A percentile compares a stretch with the other conserved stretches of the same genome.
Conservation (phyloP, 2,329 filamentous ascomycete genomes). For the Lasiodiplodia citricola region DNA sequence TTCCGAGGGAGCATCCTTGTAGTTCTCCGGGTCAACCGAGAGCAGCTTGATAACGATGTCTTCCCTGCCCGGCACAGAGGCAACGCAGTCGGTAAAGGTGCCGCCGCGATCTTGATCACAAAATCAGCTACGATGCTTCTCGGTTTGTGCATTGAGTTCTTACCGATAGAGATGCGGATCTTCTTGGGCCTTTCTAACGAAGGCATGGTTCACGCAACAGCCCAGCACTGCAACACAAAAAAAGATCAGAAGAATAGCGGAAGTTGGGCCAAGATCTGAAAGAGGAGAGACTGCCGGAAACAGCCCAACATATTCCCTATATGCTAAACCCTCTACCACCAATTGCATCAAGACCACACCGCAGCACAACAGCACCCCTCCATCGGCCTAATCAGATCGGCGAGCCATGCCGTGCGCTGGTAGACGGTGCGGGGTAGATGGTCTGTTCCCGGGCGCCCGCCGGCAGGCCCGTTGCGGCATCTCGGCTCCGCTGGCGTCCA, state of each 20-base stretch:
- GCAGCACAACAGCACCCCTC: not conserved
- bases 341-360: not conserved
- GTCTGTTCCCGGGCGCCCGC: not conserved
- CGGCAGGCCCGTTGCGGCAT: not conserved
- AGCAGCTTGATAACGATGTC: slow-evolving; percentile 38
- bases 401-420: not conserved
- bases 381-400: not conserved
- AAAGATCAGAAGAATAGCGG: too few relatives aligned
- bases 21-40: slow-evolving; percentile 38
- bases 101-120: slow-evolving; percentile 29
- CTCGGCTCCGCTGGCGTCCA: not conserved
- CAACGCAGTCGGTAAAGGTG: slow-evolving; percentile 31
- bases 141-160: not conserved
- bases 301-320: not conserved
- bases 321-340: not conserved
- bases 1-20: slow-evolving; percentile 39
- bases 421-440: not conserved
- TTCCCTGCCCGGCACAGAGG: slow-evolving; percentile 32
- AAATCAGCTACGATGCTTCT: not conserved
- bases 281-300: not conserved
- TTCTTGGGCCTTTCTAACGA: not conserved
- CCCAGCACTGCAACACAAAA: too few relatives aligned
- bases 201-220: not conserved
- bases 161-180: not conserved
- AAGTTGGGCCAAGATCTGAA: too few relatives aligned